Base-by-base conservation (phyloP, 306 rosid genomes). In the Quercus berberidifolia region DNA sequence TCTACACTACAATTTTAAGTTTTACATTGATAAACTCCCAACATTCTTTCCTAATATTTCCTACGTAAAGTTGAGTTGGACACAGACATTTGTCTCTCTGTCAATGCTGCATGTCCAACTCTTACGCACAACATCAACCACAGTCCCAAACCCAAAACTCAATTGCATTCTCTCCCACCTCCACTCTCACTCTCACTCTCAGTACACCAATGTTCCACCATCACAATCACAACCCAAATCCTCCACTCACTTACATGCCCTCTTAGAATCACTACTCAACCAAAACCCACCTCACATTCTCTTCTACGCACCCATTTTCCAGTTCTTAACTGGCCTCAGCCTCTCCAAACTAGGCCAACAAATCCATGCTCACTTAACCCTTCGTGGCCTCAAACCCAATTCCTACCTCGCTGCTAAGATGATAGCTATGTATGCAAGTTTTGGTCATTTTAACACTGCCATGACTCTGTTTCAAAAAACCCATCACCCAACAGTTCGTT, bases 391-490 rank as follows among this genome's bases (percentile, higher is more conserved):
- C 51, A 51, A 55, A 74, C 65, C 52, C n/a, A 20, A 55, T 56
- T 26, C 77, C n/a, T 55, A 55, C 67, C 51, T 74, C 2, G 77
- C 65, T 5, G 77, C 65, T 54, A 74, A 74, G 67, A 55, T 74
- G 67, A 23, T 76, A 5, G 79, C 79, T 17, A 75, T 75, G 79
- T 59, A 75, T 62, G 72, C 72, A 2, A 75, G 59, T 18, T 75
- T 43, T 25, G 79, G 71, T 21, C 56, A 75, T 60, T n/a, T 75
- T 62, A 0, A 41, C 72, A 60, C 49, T 7, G 79, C 79, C 41
- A 60, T 62, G 4, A 15, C 70, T 75, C 43, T 75, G 14, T 58
- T 79, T n/a, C 31, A 71, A 14, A 21, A 23, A 43, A 56, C 55
- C 54, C 30, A 31, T 73, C 6, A 23, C 30, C 64, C 62, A 5